Evolutionary conservation across 345 rosid genomes (phyloP).

Genomic region (Hypericum androsaemum): DNA sequence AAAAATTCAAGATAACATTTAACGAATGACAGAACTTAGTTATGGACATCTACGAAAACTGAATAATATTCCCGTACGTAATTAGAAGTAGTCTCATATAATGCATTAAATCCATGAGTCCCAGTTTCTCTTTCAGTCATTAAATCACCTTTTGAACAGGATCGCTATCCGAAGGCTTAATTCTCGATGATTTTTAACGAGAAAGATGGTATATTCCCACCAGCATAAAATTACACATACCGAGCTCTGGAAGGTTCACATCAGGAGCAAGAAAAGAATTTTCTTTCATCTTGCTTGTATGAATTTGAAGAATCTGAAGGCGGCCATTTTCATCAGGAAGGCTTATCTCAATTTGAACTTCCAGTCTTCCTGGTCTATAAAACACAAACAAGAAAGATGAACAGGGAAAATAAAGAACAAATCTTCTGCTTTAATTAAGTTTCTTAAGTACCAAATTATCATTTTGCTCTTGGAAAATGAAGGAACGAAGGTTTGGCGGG

Average conservation of each 20-base stretch:
- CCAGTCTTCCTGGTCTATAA: conserved; percentile 89
- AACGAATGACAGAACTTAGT: too few relatives aligned
- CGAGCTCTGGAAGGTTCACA: conserved; percentile 79
- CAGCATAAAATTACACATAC: conserved; percentile 32
- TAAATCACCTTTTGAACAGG: too few relatives aligned
- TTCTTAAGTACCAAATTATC: background rate
- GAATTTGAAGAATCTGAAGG: conserved; percentile 90
- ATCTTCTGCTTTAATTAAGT: background rate
- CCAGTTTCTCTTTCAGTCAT: too few relatives aligned
- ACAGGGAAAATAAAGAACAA: background rate
- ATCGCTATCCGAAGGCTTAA: too few relatives aligned
- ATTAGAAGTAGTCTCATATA: too few relatives aligned
- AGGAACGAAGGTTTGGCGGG: too few relatives aligned
- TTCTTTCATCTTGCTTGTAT: conserved; percentile 97
- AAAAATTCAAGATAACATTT: too few relatives aligned
- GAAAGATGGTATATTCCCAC: background rate
- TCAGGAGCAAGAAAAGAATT: conserved; percentile 86
- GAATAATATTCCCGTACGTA: too few relatives aligned
- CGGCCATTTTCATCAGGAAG: conserved; percentile 99
- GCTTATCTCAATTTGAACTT: conserved; percentile 98
- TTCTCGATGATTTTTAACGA: background rate
- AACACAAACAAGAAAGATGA: conserved; percentile 1
- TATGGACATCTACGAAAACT: too few relatives aligned
- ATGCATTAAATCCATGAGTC: too few relatives aligned
- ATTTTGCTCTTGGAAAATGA: too few relatives aligned